Evolutionary conservation across 1,139 yeast genomes (phyloP).

Genomic region (Debaryomyces singareniensis): DNA sequence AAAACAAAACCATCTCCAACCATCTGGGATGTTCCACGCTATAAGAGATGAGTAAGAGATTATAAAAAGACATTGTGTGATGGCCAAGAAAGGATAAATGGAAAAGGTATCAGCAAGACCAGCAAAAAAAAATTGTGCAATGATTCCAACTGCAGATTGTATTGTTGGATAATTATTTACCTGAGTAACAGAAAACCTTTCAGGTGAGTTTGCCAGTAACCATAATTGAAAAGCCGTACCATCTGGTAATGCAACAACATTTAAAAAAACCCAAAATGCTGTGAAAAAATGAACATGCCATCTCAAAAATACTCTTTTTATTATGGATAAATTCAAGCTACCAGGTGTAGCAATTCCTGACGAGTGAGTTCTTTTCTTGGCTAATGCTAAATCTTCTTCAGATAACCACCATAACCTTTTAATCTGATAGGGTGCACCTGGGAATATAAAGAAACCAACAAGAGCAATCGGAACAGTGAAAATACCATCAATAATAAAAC

Average conservation of each 20-base stretch:
- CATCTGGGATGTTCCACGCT: slow-evolving; percentile 1
- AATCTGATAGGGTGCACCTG: slow-evolving; percentile 15
- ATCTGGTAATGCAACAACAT: background rate
- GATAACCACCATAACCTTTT: slow-evolving; percentile 13
- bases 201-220: background rate
- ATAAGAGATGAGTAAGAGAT: background rate
- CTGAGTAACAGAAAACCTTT: slow-evolving; percentile 24
- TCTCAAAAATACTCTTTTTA: slow-evolving; percentile 37
- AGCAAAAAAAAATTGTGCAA: slow-evolving; percentile 16
- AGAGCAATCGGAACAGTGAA: slow-evolving; percentile 14
- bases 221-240: slow-evolving; percentile 1
- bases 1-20: background rate
- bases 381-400: slow-evolving; percentile 15
- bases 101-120: background rate
- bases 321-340: slow-evolving; percentile 16
- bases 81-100: background rate
- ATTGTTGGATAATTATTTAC: slow-evolving; percentile 3
- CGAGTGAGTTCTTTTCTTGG: slow-evolving; percentile 9
- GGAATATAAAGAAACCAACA: slow-evolving; percentile 14
- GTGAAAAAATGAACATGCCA: slow-evolving; percentile 1
- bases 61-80: background rate
- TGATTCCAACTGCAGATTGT: slow-evolving; percentile 3
- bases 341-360: slow-evolving; percentile 24
- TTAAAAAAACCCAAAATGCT: background rate
- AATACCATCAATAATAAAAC: slow-evolving; percentile 12